phyloP scores from a whole-genome alignment of 2,329 filamentous ascomycete genomes.

The Aspergillus novoparasiticus region DNA sequence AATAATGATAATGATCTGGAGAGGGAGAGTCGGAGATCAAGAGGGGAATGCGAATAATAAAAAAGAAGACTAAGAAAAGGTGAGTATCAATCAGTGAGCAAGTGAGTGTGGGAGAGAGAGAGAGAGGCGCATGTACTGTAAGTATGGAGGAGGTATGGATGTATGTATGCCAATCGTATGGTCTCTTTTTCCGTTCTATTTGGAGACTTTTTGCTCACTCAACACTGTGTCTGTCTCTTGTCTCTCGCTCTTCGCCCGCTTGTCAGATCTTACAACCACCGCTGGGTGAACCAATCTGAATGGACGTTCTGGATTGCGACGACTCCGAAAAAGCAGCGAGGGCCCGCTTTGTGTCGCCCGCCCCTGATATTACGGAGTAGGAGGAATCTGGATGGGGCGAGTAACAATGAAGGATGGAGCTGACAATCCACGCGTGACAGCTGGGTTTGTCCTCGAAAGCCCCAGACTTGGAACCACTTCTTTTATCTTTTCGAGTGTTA shows the following conservation, averaged over 20 bases:
- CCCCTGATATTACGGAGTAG: conserved; percentile 12
- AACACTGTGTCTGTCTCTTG: neutral
- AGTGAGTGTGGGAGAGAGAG: conserved; percentile 12
- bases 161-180: neutral
- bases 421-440: neutral
- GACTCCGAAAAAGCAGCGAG: conserved; percentile 12
- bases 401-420: conserved; percentile 6
- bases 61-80: conserved; percentile 3
- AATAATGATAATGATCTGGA: too few relatives aligned
- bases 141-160: too few relatives aligned
- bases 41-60: conserved; percentile 7
- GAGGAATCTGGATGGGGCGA: neutral
- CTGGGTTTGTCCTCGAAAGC: neutral
- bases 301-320: neutral
- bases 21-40: conserved; percentile 6
- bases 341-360: conserved; percentile 18
- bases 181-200: conserved; percentile 1
- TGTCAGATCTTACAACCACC: conserved; percentile 20
- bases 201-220: neutral
- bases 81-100: conserved; percentile 4
- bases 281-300: conserved; percentile 18
- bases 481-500: neutral
- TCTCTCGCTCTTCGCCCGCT: neutral
- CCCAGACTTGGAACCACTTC: neutral
- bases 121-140: conserved; percentile 1